Base-by-base conservation (phyloP, 225 moss, liverwort and hornwort species). In the Rhytidiadelphus loreus region DNA sequence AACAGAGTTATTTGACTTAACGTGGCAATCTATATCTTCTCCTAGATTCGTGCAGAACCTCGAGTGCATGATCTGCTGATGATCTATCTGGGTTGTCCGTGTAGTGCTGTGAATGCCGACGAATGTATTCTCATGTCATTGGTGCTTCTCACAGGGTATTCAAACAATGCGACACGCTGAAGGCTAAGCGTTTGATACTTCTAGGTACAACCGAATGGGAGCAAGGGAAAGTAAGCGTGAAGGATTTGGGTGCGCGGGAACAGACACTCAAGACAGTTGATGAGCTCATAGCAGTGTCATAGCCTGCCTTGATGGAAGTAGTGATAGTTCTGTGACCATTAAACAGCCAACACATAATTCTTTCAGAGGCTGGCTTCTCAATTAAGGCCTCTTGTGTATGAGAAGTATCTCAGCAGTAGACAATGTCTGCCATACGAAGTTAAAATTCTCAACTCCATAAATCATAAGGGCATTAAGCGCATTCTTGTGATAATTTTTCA, bases 131-230 rank as follows among this genome's bases (percentile, higher is more conserved):
- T 72, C 16, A 28, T 59, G 74, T 72, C 73, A 53, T 9, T 44
- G 73, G 60, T 84, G 64, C 64, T 35, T 90, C 52, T 56, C 33
- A 83, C 94, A 96, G 95, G 96, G 96, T 93, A 50, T 95, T 95
- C 85, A 99, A 96, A 74, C 97, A 99, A 53, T 95, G 95, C 39
- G 96, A 97, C 82, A 88, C 94, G 68, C 82, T 99, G 60, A 90
- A 93, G 48, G 97, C 97, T 24, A 99, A 97, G 95, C 95, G 98
- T 77, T 89, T 99, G 95, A 90, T 99, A 81, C 82, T 99, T 88
- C 89, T 99, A 35, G 98, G 97, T 79, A 88, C 93, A 85, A 93
- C 94, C 9, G 98, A 99, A 87, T 99, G 97, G 98, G 94, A 96
- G 85, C 88, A 96, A 85, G 97, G 96, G 55, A 93, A 94, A 86